phyloP scores from a whole-genome alignment of 2,329 filamentous ascomycete species.

The Pseudophaeomoniella oleicola region DNA sequence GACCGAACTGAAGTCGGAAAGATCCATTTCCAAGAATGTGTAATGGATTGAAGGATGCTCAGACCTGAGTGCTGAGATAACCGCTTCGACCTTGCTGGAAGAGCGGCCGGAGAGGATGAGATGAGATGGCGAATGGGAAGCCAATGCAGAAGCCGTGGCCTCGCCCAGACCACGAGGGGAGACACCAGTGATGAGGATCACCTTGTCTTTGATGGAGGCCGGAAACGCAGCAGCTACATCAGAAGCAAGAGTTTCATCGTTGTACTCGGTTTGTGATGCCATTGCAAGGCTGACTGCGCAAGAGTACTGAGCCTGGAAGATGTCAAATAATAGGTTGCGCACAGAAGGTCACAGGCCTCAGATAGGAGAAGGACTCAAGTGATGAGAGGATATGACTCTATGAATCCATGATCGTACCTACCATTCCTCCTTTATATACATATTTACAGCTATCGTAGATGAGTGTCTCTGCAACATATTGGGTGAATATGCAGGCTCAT shows the following conservation, averaged over 20 bases:
- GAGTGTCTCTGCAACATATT: no score
- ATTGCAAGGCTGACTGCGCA: no score
- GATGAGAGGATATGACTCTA: no score
- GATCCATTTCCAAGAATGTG: constrained; percentile 18
- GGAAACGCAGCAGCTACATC: constrained; percentile 8
- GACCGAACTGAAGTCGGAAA: constrained; percentile 17
- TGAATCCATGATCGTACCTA: no score
- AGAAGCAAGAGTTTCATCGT: constrained; percentile 5
- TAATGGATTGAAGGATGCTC: constrained; percentile 6
- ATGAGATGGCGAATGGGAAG: constrained; percentile 6
- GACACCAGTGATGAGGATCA: constrained; percentile 9
- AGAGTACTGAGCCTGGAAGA: no score
- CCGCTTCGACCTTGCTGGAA: constrained; percentile 7
- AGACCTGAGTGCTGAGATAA: constrained; percentile 4
- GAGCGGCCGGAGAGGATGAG: constrained; percentile 10
- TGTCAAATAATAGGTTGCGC: no score
- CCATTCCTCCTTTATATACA: no score
- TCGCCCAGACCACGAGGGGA: constrained; percentile 7
- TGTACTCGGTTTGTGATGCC: constrained; percentile 5
- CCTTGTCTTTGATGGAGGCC: constrained; percentile 6
- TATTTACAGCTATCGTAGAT: no score
- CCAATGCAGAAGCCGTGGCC: constrained; percentile 7
- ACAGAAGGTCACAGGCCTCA: no score
- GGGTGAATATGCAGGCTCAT: no score
- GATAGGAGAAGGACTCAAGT: no score